Evolutionary conservation across 768 basidiomycete species (phyloP).

Genomic region (Omphalotus guepiniiformis): DNA sequence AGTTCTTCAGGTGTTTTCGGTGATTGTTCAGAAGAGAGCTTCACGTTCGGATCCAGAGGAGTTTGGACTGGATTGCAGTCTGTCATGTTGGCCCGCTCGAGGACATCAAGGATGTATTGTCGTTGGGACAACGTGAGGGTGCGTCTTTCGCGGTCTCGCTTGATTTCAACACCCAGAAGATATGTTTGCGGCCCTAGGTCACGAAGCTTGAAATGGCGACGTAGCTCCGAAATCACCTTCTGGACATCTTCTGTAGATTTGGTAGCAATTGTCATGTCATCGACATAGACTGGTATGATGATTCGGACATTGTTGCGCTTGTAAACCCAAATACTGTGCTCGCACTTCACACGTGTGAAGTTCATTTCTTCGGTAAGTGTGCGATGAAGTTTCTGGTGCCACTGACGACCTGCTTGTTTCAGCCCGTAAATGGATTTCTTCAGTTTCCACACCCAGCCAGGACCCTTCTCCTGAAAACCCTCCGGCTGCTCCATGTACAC

Average conservation of each 20-base stretch:
- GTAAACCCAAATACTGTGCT: constrained; percentile 26
- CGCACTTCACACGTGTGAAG: constrained; percentile 18
- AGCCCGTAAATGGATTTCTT: constrained; percentile 38
- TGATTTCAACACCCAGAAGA: constrained; percentile 28
- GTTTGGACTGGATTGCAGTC: constrained; percentile 27
- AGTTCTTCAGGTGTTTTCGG: constrained; percentile 5
- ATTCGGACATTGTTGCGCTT: constrained; percentile 16
- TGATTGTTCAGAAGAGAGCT: background rate
- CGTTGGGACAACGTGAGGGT: constrained; percentile 24
- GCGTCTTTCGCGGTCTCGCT: constrained; percentile 12
- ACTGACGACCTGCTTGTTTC: constrained; percentile 33
- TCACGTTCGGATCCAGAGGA: constrained; percentile 23
- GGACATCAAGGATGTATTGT: constrained; percentile 21
- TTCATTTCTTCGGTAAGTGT: constrained; percentile 17
- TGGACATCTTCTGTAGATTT: constrained; percentile 14
- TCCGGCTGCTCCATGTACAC: constrained; percentile 28
- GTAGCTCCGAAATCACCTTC: constrained; percentile 20
- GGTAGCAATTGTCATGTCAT: constrained; percentile 27
- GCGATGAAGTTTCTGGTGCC: constrained; percentile 30
- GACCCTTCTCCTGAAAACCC: constrained; percentile 11
- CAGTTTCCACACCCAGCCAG: constrained; percentile 10
- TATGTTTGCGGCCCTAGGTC: constrained; percentile 23
- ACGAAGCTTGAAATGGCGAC: constrained; percentile 21
- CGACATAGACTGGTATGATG: constrained; percentile 26
- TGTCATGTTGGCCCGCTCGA: constrained; percentile 22